Conservation (phyloP, 83 land plant species). For the Diphasiastrum complanatum region DNA sequence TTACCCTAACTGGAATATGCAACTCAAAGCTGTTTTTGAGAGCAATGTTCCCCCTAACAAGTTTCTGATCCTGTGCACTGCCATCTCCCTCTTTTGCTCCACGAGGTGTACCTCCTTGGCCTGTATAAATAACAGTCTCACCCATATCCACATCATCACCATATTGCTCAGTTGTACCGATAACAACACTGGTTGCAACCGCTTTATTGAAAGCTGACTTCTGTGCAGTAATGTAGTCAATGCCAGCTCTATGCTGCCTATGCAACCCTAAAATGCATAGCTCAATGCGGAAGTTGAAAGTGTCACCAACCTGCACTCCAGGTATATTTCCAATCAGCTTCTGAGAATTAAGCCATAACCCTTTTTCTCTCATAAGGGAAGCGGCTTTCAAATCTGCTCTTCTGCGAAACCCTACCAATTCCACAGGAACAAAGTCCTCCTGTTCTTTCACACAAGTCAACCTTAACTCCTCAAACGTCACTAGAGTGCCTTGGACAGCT, state of each 20-base stretch:
- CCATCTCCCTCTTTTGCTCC: too few species aligned
- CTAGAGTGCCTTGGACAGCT: too few species aligned
- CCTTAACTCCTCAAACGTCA: too few species aligned
- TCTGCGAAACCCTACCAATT: too few species aligned
- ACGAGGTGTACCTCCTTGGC: too few species aligned
- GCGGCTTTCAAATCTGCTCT: neutral
- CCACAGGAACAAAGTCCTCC: too few species aligned
- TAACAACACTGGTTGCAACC: neutral
- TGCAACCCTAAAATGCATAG: neutral
- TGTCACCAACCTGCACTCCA: conserved; percentile 1
- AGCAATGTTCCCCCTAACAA: too few species aligned
- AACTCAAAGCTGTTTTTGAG: too few species aligned
- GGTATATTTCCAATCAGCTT: neutral
- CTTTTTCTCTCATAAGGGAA: neutral
- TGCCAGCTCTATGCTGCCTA: neutral
- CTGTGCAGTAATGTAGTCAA: neutral
- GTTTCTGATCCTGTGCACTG: too few species aligned
- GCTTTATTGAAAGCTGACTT: neutral
- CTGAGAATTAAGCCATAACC: neutral
- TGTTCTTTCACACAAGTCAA: too few species aligned
- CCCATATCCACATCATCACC: neutral
- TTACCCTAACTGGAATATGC: too few species aligned
- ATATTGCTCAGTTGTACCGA: neutral
- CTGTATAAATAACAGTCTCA: too few species aligned
- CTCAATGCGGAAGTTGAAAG: neutral